phyloP scores from a whole-genome alignment of 257 asterid genomes.

The Eucommia ulmoides region DNA sequence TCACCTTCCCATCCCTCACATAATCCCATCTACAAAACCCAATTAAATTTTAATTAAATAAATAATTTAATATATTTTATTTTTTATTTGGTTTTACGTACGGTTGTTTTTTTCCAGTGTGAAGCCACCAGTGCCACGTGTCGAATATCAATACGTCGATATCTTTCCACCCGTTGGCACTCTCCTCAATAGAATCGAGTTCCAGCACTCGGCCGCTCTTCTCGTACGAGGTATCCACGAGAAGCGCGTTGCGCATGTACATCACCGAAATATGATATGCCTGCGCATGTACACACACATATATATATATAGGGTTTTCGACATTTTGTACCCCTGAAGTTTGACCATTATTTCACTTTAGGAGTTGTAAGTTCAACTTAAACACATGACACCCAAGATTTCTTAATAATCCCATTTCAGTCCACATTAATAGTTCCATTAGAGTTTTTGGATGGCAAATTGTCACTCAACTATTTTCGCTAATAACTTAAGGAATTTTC shows the following conservation, averaged over 20 bases:
- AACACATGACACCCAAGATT: too few species aligned
- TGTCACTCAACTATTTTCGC: too few species aligned
- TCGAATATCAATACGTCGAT: slow-evolving; percentile 27
- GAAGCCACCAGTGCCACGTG: slow-evolving; percentile 62
- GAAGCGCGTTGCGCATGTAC: slow-evolving; percentile 21
- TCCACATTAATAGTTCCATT: too few species aligned
- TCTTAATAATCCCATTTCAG: too few species aligned
- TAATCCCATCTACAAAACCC: slow-evolving; percentile 46
- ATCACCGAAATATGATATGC: slow-evolving; percentile 16
- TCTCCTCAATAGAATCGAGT: slow-evolving; percentile 19
- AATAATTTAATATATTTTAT: too few species aligned
- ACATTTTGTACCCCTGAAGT: too few species aligned
- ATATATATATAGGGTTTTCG: too few species aligned
- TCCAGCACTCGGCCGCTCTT: slow-evolving; percentile 18
- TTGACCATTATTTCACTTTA: too few species aligned
- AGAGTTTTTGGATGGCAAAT: too few species aligned
- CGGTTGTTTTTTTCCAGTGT: slow-evolving; percentile 49
- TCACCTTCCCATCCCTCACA: slow-evolving; percentile 37
- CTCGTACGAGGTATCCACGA: slow-evolving; percentile 20
- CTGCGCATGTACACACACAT: slow-evolving; percentile 9
- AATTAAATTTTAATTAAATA: background rate
- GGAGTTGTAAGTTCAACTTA: too few species aligned
- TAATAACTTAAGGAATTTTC: too few species aligned
- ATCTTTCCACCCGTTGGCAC: slow-evolving; percentile 23
- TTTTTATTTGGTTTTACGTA: too few species aligned